Evolutionary conservation across 805 yeast species (phyloP), one percentile per base, ranked within the genome.

Genomic region (Candida argentea): DNA sequence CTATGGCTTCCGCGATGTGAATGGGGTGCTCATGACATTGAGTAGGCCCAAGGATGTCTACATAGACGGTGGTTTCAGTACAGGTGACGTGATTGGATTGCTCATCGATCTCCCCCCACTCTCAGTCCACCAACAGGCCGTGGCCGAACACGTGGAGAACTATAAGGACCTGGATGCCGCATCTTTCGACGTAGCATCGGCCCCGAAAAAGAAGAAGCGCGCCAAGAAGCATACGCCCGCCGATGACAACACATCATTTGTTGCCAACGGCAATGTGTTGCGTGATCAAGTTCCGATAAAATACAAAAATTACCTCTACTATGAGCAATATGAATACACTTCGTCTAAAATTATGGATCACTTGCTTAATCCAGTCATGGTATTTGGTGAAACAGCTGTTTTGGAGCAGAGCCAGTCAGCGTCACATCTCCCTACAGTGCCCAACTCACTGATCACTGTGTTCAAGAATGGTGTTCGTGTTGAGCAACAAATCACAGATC

Each of bases 231-330:
- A 13, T 15, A 32, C 14, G 36, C 46, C 19, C 26, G 27, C 22
- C 8, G 24, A 25, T 5, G 33, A 31, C 5, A 30, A 37, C 24
- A 14, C 16, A 5, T 28, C 26, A 12, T 38, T 37, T 26, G 27
- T 24, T 14, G 38, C 28, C 5, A 25, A 43, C 35, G 50, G 37
- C 12, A 77, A 79, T 39, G 59, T 81, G 10, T 52, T 70, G 2
- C 66, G 97, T 31, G 96, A 86, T 43, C 85, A 89, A 43, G 77
- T 82, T 28, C 95, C 96, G 2, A 82, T 91, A 28, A 68, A 80
- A 40, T 85, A 80, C 54, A 82, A 78, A 44, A 76, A 70, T 32
- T 76, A 77, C 26, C 55, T 84, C 16, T 86, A 73, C 54, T 86
- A 76, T 48, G 99, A 91, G 48, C 84, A 79, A 42, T 77, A 74